Base-by-base conservation (phyloP, 2,329 filamentous ascomycete species). In the Xenoacremonium recifei region DNA sequence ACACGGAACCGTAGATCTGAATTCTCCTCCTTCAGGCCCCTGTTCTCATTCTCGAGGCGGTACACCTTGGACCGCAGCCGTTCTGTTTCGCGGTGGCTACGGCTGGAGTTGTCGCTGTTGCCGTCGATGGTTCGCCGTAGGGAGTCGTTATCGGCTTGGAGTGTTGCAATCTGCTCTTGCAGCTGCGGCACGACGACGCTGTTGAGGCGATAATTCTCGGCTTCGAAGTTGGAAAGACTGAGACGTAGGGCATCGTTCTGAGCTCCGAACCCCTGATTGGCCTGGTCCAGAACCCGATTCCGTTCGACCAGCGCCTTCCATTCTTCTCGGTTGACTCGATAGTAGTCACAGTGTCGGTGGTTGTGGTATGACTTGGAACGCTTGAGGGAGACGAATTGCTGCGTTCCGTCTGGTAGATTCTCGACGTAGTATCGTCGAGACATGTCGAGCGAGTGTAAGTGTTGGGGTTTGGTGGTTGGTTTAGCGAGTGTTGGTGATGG, bases 371-470 rank as follows among this genome's bases (percentile, higher is more conserved):
- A 68, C 41, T 59, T 61, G 15, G 67, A 67, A 40, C 65, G 63
- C 51, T 68, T 69, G 58, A 70, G 48, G 32, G 62, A 56, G 18
- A 71, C 65, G 40, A 66, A 66, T 42, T 67, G 66, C 21, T 57
- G 54, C 25, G 53, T 59, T 15, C 66, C 67, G 11, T 58, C 53
- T 10, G 63, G 48, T 6, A 55, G 51, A 12, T 62, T 63, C 49
- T 70, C 66, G 46, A 69, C 50, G 38, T 60, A 68, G 51, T 59
- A 64, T 17, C 60, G 62, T 43, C 59, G 57, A 44, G 65, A 60
- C 67, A 70, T 69, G 11, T 30, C 41, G 41, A 43, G 40, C 31
- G 36, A 13, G 18, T 54, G 33, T 35, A 27, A 21, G 10, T 23
- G 15, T 45, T 38, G 17, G 34, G 32, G 7, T 21, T 30, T 19